Conservation (phyloP, 139 green algal genomes). For the Eudorina sp. region DNA sequence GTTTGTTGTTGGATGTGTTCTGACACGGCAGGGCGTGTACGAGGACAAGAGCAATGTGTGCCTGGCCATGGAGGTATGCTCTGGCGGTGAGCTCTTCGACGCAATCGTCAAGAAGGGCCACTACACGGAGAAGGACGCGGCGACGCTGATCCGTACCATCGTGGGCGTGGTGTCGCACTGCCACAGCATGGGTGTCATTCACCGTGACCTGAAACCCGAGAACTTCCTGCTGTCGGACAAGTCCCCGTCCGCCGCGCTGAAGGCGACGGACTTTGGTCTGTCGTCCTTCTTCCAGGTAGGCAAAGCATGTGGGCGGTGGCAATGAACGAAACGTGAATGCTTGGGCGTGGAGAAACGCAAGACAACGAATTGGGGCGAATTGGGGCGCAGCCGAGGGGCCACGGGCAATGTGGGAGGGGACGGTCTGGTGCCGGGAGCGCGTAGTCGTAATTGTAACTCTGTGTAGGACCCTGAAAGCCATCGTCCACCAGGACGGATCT, state of each 20-base stretch:
- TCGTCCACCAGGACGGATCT: no score
- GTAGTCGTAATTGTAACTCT: no score
- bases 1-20: neutral
- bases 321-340: no score
- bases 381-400: no score
- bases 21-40: constrained; percentile 64
- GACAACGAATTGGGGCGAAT: no score
- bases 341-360: no score
- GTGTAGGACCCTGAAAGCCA: no score
- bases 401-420: no score
- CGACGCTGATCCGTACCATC: constrained; percentile 75
- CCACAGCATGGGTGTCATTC: constrained; percentile 92
- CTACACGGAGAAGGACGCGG: constrained; percentile 90
- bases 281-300: constrained; percentile 78
- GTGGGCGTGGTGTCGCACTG: constrained; percentile 92
- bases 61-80: constrained; percentile 94
- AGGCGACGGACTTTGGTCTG: constrained; percentile 88
- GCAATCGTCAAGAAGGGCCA: constrained; percentile 88
- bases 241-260: constrained; percentile 54
- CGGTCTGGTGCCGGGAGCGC: no score
- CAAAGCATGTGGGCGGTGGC: no score
- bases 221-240: constrained; percentile 92
- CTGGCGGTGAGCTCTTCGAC: constrained; percentile 98
- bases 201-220: constrained; percentile 92
- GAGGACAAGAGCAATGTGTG: constrained; percentile 92